Evolutionary conservation across 2,329 filamentous ascomycete genomes (phyloP), one percentile per base, ranked within the genome.

Genomic region (Trichoderma sp.): DNA sequence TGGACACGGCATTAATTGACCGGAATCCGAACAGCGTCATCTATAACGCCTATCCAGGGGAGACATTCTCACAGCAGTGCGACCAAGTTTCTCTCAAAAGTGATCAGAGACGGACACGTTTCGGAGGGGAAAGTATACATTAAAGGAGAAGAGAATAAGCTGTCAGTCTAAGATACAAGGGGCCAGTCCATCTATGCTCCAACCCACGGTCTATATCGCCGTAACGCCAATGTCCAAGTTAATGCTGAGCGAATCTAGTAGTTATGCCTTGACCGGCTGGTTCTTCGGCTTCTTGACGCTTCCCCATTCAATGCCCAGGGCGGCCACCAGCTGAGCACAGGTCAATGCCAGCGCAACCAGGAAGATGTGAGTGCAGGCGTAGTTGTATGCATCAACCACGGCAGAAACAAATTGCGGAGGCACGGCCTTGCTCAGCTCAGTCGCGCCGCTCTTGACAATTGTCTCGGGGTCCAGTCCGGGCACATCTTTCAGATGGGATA

Each of bases 311-410:
- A 91, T 82, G 24, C 81, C 82, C 2, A 84, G 71, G 0, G 85
- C 81, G 7, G 83, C 86, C 10, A 88, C n/a, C 7, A 90, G 78
- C 12, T 84, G 83, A 2, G 84, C 71, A 6, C 81, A 75, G 0
- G 83, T 80, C 67, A 89, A 76, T 0, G 83, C 88, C 59, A 88
- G 78, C 4, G 81, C 81, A 1, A 87, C 84, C 65, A 89, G 82
- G 72, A 90, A 92, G 3, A 87, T 86, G 65, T 84, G 78, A 0
- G 83, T 85, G 44, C 90, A 78, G 0, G 88, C 84, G 50, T 80
- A 76, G 72, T 91, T 91, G 77, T 92, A 92, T 0, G 87, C 88
- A 0, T 78, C 68, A 1, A 88, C 78, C 9, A 93, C 87, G 0
- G 78, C 76, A 2, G 74, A 71, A 5, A 88, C 73, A 65, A 80